phyloP scores from a whole-genome alignment of 1,139 yeast species.

The Hemisphaericaspora xylanilytica region DNA sequence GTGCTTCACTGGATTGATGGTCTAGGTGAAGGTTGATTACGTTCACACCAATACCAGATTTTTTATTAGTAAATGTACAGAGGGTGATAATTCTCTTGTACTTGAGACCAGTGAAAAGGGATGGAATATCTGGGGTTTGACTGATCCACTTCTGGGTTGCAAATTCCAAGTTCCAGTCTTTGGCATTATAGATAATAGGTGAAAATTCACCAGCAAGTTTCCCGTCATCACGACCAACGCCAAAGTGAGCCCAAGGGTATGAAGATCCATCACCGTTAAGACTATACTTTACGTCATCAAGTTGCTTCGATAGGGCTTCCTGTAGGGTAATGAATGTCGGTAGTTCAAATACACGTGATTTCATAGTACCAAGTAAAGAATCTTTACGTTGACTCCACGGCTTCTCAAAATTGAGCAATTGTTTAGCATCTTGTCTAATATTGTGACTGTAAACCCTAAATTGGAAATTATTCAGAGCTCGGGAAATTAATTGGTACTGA shows the following conservation, averaged over 20 bases:
- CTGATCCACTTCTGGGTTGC: conserved; percentile 43
- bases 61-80: conserved; percentile 27
- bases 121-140: conserved; percentile 36
- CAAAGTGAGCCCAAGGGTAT: conserved; percentile 37
- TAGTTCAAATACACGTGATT: conserved; percentile 20
- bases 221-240: conserved; percentile 50
- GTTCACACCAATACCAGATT: conserved; percentile 26
- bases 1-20: conserved; percentile 39
- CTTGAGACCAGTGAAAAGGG: conserved; percentile 40
- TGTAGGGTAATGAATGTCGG: conserved; percentile 34
- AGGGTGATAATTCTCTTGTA: conserved; percentile 41
- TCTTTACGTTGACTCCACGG: conserved; percentile 29
- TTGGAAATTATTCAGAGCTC: conserved; percentile 8
- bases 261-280: conserved; percentile 17
- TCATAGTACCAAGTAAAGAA: conserved; percentile 27
- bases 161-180: conserved; percentile 27
- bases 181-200: conserved; percentile 38
- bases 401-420: conserved; percentile 26
- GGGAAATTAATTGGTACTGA: neutral
- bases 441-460: conserved; percentile 38
- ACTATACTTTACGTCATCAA: conserved; percentile 25
- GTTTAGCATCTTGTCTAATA: conserved; percentile 33
- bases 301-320: conserved; percentile 28
- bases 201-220: conserved; percentile 40
- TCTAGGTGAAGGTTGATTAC: conserved; percentile 46